Evolutionary conservation across 2,329 filamentous ascomycete genomes (phyloP), one percentile per base, ranked within the genome.

Genomic region (Colletotrichum lini): DNA sequence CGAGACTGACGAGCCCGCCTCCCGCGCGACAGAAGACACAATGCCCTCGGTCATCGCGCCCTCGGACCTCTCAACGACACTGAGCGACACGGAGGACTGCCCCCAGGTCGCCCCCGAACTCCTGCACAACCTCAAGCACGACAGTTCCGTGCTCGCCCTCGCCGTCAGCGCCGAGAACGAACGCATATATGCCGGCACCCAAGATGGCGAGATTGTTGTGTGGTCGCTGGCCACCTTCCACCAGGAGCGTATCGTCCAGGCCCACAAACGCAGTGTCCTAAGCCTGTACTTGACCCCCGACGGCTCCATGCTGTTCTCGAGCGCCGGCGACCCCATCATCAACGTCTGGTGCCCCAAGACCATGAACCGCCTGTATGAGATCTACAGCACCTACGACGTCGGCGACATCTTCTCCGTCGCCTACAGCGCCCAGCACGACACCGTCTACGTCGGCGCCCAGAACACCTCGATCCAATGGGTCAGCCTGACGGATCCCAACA

Each of bases 391-490:
- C 59, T 96, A 97, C 81, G 96, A 98, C 76, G 93, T 98, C 50
- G 96, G 96, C 71, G 96, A 99, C 83, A 91, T 99, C 70, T 98
- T 98, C 80, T 97, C 94, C 76, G 92, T 98, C n/a, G 93, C 92
- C 1, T 98, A 97, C 81, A 98, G 95, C 4, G 84, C 90, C 8
- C 88, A 91, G 75, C 87, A 94, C 76, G 89, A 96, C 75, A 97
- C 93, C 0, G 88, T 98, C 4, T 98, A 98, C 80, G 89, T 98
- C 53, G 96, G 96, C 68, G 94, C 95, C 0, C 96, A 98, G 79
- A 98, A 98, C 78, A 96, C 95, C 9, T 94, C 93, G 49, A 96
- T 98, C 63, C 95, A 98, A 86, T 99, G 96, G 96, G 93, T 94
- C 76, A 88, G 91, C 74, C 84, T 98, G 66, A 89, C 89, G 76